Base-by-base conservation (phyloP, 495 filamentous ascomycete species). In the Aspergillus hancockii region DNA sequence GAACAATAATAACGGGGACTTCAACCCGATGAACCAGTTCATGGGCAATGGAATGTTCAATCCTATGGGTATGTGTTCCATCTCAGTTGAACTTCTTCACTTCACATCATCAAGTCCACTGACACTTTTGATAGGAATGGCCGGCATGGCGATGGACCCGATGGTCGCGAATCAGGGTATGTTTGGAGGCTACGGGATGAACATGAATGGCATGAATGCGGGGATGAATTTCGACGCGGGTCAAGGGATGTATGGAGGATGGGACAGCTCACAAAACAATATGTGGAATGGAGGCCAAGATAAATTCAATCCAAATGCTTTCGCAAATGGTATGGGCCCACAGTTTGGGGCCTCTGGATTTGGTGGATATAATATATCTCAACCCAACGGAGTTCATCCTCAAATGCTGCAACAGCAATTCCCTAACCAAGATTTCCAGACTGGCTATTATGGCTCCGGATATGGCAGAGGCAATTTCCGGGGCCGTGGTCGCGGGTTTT, bases 161-260 rank as follows among this genome's bases (percentile, higher is more conserved):
- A 93, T 93, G 89, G 80, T 81, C 77, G 90, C 91, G 84, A 79
- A 77, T 74, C 90, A 94, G 75, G 87, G 84, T 72, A 93, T 95
- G 88, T 90, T 90, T 83, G 88, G 89, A 74, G 90, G 88, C 58
- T 93, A 87, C 77, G 87, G 87, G 79, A 92, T 92, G 89, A 90
- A 88, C 83, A 93, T 93, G 88, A 88, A 87, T 84, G 88, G 88
- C 74, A 92, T 94, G 90, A 87, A 87, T 66, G 87, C 88, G 85
- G 89, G 87, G 76, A 77, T 82, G 79, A 90, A 87, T 64, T 93
- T 85, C 81, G 85, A 87, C 75, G 76, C 77, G 57, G 82, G 80
- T 65, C 82, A 85, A 71, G 77, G 78, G 66, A 81, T 79, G 73
- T 84, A 84, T 81, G 84, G 84, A 73, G 83, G 83, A 72, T 85